These are phyloP conservation scores for Chlamydomonas asymmetrica DNA, from an alignment of 139 green algal genomes.

Conservation along the genomic window DNA sequence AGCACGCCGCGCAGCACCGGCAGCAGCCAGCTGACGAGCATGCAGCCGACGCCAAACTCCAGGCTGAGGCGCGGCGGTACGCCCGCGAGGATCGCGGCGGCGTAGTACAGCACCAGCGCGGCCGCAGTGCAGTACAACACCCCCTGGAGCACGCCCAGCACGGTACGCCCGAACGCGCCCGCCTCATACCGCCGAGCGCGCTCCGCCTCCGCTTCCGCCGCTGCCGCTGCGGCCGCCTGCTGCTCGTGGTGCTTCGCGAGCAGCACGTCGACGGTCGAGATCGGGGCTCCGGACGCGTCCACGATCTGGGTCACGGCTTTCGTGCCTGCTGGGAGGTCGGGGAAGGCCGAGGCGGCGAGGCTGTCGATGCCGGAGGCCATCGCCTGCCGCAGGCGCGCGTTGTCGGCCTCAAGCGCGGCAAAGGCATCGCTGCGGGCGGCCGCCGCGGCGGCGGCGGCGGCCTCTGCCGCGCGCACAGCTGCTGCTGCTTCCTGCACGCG, in stretches of 20 bases:
- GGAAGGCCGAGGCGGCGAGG: background rate
- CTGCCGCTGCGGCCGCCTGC: background rate
- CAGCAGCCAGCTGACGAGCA: conserved; percentile 12
- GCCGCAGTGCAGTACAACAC: conserved; percentile 4
- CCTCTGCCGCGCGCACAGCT: no score
- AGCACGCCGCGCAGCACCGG: conserved; percentile 1
- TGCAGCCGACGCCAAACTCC: conserved; percentile 11
- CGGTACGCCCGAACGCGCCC: background rate
- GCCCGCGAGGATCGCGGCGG: background rate
- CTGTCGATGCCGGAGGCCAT: background rate
- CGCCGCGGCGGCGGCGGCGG: no score
- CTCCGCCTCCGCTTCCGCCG: background rate
- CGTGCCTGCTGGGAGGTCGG: background rate
- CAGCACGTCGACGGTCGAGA: background rate
- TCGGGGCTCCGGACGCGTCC: no score
- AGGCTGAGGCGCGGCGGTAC: conserved; percentile 8
- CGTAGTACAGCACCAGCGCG: conserved; percentile 24
- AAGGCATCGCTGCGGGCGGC: no score
- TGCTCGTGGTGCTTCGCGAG: background rate
- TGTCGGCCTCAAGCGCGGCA: no score
- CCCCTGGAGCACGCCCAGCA: background rate
- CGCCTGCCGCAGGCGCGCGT: conserved; percentile 3
- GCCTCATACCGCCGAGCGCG: background rate
- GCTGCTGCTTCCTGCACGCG: no score
- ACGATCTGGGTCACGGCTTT: conserved; percentile 4